Evolutionary conservation across 345 rosid genomes (phyloP).

Genomic region (Bruguiera gymnorhiza): DNA sequence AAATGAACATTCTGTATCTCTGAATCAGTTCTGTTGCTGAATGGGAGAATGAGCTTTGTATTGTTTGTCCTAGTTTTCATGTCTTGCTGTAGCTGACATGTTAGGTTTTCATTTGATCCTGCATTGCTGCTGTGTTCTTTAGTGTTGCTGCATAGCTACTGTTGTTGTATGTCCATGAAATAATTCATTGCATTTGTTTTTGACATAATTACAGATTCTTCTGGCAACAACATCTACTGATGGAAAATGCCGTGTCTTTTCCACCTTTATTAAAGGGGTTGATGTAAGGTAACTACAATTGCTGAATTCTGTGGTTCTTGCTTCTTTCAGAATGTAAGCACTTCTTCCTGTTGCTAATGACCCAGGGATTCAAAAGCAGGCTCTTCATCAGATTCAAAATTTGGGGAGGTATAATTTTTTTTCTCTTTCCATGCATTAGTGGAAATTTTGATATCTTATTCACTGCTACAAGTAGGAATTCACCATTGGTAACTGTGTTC

Average conservation of each 20-base stretch:
- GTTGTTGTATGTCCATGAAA: too few relatives aligned
- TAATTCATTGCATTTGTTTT: not conserved
- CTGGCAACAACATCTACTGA: constrained; percentile 96
- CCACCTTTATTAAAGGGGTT: constrained; percentile 97
- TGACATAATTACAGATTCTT: constrained; percentile 48
- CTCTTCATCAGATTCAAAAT: constrained; percentile 70
- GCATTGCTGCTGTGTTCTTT: too few relatives aligned
- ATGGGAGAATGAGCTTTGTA: too few relatives aligned
- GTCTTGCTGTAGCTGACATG: too few relatives aligned
- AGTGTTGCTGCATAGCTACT: too few relatives aligned
- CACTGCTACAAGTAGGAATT: not conserved
- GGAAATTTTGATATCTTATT: not conserved
- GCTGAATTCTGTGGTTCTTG: constrained; percentile 5
- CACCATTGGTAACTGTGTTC: not conserved
- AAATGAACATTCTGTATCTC: too few relatives aligned
- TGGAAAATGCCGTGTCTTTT: constrained; percentile 95
- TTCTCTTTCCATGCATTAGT: constrained; percentile 5
- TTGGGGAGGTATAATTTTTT: constrained; percentile 77
- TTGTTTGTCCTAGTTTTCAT: too few relatives aligned
- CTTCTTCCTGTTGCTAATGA: constrained; percentile 15
- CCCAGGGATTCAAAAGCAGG: constrained; percentile 71
- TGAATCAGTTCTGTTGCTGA: too few relatives aligned
- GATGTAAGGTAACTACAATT: constrained; percentile 63
- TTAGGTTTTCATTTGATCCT: too few relatives aligned
- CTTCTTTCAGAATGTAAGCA: constrained; percentile 4